Percentiles rank a stretch among this genome's conserved stretches.
Evolutionary conservation across 176 grass and related monocot species (phyloP).

Genomic region (Bromus sterilis): DNA sequence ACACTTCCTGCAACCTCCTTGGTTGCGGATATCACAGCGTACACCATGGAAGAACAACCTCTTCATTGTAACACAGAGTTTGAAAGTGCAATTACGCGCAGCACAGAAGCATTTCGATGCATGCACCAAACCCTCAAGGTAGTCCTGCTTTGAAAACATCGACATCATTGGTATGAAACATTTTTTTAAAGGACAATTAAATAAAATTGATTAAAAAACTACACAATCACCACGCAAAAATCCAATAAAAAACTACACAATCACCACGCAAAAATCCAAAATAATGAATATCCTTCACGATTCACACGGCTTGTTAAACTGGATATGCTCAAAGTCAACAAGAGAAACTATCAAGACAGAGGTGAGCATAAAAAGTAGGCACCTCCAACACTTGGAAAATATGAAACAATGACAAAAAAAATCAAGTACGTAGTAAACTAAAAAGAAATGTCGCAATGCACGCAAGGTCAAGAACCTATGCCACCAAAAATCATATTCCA

Average conservation of each 20-base stretch:
- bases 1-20: slow-evolving; percentile 55
- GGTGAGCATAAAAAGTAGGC: not conserved
- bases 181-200: not conserved
- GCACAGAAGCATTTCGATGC: slow-evolving; percentile 49
- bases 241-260: not conserved
- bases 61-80: slow-evolving; percentile 52
- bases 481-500: not conserved
- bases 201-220: not conserved
- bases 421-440: not conserved
- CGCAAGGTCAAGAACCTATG: not conserved
- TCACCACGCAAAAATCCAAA: not conserved
- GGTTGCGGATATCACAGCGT: slow-evolving; percentile 32
- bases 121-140: slow-evolving; percentile 61
- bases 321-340: not conserved
- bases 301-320: not conserved
- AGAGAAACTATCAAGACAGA: not conserved
- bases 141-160: slow-evolving; percentile 46
- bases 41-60: slow-evolving; percentile 68
- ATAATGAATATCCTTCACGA: not conserved
- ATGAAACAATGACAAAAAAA: not conserved
- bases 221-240: not conserved
- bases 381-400: not conserved
- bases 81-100: slow-evolving; percentile 30
- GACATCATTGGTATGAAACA: not conserved
- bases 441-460: not conserved